Conservation (phyloP, 1,139 yeast genomes). For the Kodamaea fungicola region DNA sequence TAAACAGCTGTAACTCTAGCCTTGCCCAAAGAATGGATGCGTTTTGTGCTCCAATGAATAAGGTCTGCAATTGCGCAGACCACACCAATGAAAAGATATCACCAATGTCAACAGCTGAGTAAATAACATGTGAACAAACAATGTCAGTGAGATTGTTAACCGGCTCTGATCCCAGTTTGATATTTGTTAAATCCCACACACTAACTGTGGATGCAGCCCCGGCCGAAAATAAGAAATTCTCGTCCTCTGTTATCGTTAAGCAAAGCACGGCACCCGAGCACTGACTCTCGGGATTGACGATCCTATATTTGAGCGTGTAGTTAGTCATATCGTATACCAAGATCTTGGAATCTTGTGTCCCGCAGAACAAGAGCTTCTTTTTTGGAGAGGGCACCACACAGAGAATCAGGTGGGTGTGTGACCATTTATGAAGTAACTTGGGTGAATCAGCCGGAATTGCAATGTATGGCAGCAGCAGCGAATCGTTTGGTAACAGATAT, state of each 20-base stretch:
- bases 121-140: conserved; percentile 62
- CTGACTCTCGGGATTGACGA: conserved; percentile 48
- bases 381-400: conserved; percentile 67
- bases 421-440: conserved; percentile 65
- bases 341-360: conserved; percentile 89
- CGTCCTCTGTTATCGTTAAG: conserved; percentile 55
- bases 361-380: conserved; percentile 68
- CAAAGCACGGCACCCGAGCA: conserved; percentile 65
- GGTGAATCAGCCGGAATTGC: conserved; percentile 5
- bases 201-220: conserved; percentile 89
- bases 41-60: conserved; percentile 88
- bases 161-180: conserved; percentile 2
- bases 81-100: conserved; percentile 85
- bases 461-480: neutral
- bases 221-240: conserved; percentile 69
- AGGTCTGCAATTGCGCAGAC: conserved; percentile 54
- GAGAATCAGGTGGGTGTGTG: conserved; percentile 67
- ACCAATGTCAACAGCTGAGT: conserved; percentile 84
- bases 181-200: conserved; percentile 61
- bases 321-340: conserved; percentile 67
- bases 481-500: neutral
- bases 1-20: conserved; percentile 16
- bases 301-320: conserved; percentile 48
- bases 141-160: conserved; percentile 4
- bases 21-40: conserved; percentile 79